Evolutionary conservation across 306 rosid genomes (phyloP), one percentile per base, ranked within the genome.

Genomic region (Vigna angularis): DNA sequence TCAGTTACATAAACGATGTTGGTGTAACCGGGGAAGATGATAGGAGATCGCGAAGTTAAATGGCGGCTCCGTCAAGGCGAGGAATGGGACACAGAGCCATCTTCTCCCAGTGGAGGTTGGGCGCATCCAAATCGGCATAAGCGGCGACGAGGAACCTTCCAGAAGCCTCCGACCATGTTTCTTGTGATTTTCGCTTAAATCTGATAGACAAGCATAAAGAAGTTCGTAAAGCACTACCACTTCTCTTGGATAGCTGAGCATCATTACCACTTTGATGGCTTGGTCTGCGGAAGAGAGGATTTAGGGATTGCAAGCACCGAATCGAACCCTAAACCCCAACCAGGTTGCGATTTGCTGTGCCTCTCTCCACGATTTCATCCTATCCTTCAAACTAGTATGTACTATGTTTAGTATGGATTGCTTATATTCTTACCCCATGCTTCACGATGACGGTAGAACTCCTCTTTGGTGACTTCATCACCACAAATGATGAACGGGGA

Each of bases 21-120:
- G 50, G 92, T 97, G 50, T 94, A 94, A 17, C 97, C 98, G 11
- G 97, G 97, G 66, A 94, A 94, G 20, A 94, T 93, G 20, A 94
- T 13, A 94, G 83, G 17, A 81, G 94, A 86, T 92, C 62, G 17
- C 84, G 86, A 70, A 94, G 90, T 90, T 94, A 97, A 73, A 92
- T 84, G 7, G 93, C 91, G 48, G 93, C 90, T n/a, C 98, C 98
- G 77, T 94, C 98, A 13, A 92, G 91, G 61, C 97, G 97, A 24
- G 98, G 95, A 34, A 94, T 93, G 0, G 98, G 97, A 2, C 97
- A 88, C 7, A 91, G 52, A 15, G 90, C 80, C 91, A 90, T 90
- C 72, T 89, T 85, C 67, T 94, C 86, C 97, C 97, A 94, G 42
- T 69, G 28, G 53, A 94, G 70, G 42, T 86, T 83, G 0, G 95